These are phyloP conservation scores for Breviolum minutum DNA, from an alignment of 73 alveolate species.

Conservation along the genomic window DNA sequence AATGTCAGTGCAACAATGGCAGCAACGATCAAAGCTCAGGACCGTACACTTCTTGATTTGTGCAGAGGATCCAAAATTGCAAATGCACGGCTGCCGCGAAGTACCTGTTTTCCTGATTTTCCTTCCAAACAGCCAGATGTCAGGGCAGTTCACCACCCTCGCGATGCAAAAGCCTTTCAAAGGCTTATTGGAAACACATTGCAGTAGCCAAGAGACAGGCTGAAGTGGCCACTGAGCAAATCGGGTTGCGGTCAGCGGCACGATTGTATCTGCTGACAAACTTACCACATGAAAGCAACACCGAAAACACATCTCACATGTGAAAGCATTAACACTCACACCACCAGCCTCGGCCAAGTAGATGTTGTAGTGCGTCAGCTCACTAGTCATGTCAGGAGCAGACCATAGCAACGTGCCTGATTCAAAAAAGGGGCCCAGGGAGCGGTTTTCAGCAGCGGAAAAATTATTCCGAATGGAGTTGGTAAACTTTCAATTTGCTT, in stretches of 20 bases:
- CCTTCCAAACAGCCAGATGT: not conserved
- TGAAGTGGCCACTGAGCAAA: not conserved
- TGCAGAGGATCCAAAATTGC: too few relatives aligned
- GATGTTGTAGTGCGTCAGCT: slow-evolving; percentile 69
- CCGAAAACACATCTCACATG: too few relatives aligned
- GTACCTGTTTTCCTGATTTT: not conserved
- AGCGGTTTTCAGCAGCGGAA: too few relatives aligned
- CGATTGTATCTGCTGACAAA: not conserved
- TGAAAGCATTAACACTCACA: too few relatives aligned
- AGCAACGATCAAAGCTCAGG: not conserved
- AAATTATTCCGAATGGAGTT: not conserved
- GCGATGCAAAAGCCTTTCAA: too few relatives aligned
- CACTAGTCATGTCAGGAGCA: slow-evolving; percentile 83
- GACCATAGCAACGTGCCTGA: slow-evolving; percentile 81
- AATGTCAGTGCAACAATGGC: slow-evolving; percentile 9
- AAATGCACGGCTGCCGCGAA: not conserved
- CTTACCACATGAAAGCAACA: not conserved
- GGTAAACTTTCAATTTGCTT: not conserved
- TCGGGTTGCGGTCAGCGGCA: not conserved
- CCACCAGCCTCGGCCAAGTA: slow-evolving; percentile 57
- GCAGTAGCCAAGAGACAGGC: not conserved
- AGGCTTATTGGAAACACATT: too few relatives aligned
- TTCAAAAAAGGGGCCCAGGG: not conserved
- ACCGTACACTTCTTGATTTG: too few relatives aligned
- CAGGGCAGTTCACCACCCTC: not conserved